These are phyloP conservation scores for Nitzschia sp. DNA, from an alignment of 108 stramenopile species.

Conservation along the genomic window DNA sequence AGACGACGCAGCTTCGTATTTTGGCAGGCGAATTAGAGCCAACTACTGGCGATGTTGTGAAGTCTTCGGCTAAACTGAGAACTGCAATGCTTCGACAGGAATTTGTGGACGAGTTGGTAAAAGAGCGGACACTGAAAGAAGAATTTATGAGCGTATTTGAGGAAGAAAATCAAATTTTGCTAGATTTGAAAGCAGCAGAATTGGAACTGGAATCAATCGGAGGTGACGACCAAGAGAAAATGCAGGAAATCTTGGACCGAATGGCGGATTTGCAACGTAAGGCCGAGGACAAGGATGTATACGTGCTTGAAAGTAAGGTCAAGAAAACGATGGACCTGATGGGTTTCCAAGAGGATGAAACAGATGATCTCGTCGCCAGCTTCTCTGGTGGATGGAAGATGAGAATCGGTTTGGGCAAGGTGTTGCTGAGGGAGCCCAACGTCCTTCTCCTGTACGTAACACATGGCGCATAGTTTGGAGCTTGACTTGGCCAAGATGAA, in stretches of 20 bases:
- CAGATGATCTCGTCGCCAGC: constrained; percentile 78
- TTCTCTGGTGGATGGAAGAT: constrained; percentile 99
- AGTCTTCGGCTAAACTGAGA: constrained; percentile 74
- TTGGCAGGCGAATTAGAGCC: constrained; percentile 94
- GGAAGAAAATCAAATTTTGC: constrained; percentile 83
- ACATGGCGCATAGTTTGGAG: constrained; percentile 14
- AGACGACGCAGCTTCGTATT: constrained; percentile 93
- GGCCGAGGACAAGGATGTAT: constrained; percentile 85
- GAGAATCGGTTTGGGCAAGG: constrained; percentile 98
- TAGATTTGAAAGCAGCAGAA: constrained; percentile 66
- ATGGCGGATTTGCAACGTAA: constrained; percentile 88
- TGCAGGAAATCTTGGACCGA: constrained; percentile 89
- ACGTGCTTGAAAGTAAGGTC: constrained; percentile 79
- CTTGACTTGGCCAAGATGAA: too few relatives aligned
- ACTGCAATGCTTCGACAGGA: constrained; percentile 96
- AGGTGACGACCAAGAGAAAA: constrained; percentile 55
- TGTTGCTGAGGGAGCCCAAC: constrained; percentile 92
- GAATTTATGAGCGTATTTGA: constrained; percentile 92
- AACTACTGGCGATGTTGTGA: constrained; percentile 92
- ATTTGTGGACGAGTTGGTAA: constrained; percentile 91
- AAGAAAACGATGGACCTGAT: constrained; percentile 94
- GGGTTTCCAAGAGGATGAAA: constrained; percentile 92
- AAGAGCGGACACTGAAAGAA: constrained; percentile 77
- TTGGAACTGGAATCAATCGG: constrained; percentile 51
- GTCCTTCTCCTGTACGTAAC: constrained; percentile 87